Evolutionary conservation across 768 basidiomycete genomes (phyloP), one percentile per base, ranked within the genome.

Genomic region (Udeniomyces megalosporus): DNA sequence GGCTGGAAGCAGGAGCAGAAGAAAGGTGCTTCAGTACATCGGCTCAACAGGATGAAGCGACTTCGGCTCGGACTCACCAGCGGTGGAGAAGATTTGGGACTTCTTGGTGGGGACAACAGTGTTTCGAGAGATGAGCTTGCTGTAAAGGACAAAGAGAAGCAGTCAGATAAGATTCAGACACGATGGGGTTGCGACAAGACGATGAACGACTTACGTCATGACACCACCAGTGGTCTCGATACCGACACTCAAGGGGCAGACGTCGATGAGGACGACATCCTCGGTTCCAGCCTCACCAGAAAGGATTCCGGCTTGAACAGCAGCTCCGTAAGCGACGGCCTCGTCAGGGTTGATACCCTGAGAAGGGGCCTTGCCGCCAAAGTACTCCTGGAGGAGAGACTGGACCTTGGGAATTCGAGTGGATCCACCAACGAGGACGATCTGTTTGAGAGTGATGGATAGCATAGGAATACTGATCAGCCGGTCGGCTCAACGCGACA

Each of bases 361-460:
- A 66, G 92, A 92, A 58, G 91, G 91, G 74, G 96, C 93, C 79
- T 88, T 95, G 73, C 89, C 86, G 68, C 81, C 84, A 76, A 97
- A 99, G 80, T 82, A 96, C 74, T 97, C 92, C 76, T 90, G 91
- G 73, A 99, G 83, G 74, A 97, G 88, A 71, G 95, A 88, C 72
- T 96, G 92, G 67, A 99, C 90, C 79, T 95, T 95, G 75, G 93
- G 93, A 70, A 99, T 99, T 84, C 93, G 92, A 69, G 93, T 99
- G 31, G 93, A 97, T 75, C 90, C 90, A 75, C 90, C 90, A 65
- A 93, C 90, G 58, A 93, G 88, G 54, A 90, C 86, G 67, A 88
- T 78, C 85, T 32, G n/a, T 38, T 34, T 42, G 31, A 55, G 58
- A 20, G 0, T 56, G 10, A 22, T 24, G 44, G 38, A 1, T 1